These are phyloP conservation scores for Tubosaeta sp. DNA, from an alignment of 768 basidiomycete species.

Conservation along the genomic window DNA sequence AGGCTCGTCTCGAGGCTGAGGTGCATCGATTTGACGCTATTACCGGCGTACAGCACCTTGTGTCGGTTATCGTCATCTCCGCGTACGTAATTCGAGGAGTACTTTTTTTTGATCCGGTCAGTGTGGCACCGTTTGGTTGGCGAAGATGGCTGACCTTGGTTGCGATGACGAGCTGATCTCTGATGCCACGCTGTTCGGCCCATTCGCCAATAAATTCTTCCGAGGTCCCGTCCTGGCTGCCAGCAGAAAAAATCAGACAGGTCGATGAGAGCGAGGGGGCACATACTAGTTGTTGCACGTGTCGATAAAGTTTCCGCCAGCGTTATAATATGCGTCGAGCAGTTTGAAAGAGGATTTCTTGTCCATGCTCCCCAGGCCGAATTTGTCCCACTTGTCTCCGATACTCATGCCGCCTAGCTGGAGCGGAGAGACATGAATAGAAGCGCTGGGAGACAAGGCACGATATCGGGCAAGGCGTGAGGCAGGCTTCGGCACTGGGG, in stretches of 20 bases:
- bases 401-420: constrained; percentile 47
- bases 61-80: constrained; percentile 17
- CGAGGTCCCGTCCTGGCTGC: constrained; percentile 36
- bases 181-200: constrained; percentile 37
- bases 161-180: constrained; percentile 45
- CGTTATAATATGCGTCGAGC: constrained; percentile 42
- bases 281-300: constrained; percentile 44
- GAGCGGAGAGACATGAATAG: constrained; percentile 47
- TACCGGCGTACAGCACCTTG: constrained; percentile 44
- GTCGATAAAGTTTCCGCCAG: constrained; percentile 48
- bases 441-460: constrained; percentile 36
- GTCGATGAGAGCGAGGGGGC: background rate
- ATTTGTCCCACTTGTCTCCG: constrained; percentile 39
- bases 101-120: constrained; percentile 10
- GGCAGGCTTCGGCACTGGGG: constrained; percentile 23
- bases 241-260: background rate
- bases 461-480: constrained; percentile 38
- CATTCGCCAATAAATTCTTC: constrained; percentile 48
- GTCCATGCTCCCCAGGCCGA: constrained; percentile 39
- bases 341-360: constrained; percentile 42
- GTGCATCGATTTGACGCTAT: constrained; percentile 42
- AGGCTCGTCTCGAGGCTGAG: constrained; percentile 32
- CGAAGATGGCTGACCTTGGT: constrained; percentile 29
- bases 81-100: constrained; percentile 19
- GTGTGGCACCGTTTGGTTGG: background rate